Conservation (phyloP, 1,139 yeast genomes). For the Petasospora fabianii region DNA sequence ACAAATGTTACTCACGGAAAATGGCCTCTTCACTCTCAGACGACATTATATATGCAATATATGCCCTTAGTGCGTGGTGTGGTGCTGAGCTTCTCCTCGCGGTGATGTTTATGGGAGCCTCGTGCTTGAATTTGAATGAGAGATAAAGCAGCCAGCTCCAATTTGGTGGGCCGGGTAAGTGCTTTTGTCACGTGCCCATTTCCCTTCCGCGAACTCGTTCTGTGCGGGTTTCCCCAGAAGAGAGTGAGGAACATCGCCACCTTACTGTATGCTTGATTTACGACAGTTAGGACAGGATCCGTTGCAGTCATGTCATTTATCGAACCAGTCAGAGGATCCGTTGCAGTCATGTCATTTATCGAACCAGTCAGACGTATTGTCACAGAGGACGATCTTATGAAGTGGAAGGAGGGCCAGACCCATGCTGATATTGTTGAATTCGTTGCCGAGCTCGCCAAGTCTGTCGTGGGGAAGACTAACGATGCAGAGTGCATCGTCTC, state of each 20-base stretch:
- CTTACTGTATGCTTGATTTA: too few species aligned
- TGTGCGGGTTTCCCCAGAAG: background rate
- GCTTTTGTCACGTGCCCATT: too few species aligned
- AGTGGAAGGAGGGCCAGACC: slow-evolving; percentile 56
- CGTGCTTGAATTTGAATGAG: background rate
- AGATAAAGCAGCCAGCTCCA: slow-evolving; percentile 7
- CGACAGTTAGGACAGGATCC: background rate
- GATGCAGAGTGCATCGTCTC: slow-evolving; percentile 42
- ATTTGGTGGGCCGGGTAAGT: slow-evolving; percentile 5
- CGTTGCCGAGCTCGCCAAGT: slow-evolving; percentile 53
- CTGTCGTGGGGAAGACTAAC: slow-evolving; percentile 63
- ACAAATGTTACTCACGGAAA: slow-evolving; percentile 22
- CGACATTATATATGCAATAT: too few species aligned
- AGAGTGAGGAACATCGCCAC: too few species aligned
- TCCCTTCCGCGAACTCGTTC: slow-evolving; percentile 10
- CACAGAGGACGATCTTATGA: slow-evolving; percentile 55
- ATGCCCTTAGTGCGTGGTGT: slow-evolving; percentile 2
- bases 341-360: slow-evolving; percentile 11
- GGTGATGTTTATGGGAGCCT: background rate
- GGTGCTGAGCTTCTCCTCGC: background rate
- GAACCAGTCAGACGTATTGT: slow-evolving; percentile 54
- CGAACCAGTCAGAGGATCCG: background rate
- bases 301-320: background rate
- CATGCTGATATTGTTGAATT: slow-evolving; percentile 51
- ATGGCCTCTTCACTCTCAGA: slow-evolving; percentile 54